Base-by-base conservation (phyloP, 2,329 filamentous ascomycete genomes). In the Ceratocystis eucalypticola region DNA sequence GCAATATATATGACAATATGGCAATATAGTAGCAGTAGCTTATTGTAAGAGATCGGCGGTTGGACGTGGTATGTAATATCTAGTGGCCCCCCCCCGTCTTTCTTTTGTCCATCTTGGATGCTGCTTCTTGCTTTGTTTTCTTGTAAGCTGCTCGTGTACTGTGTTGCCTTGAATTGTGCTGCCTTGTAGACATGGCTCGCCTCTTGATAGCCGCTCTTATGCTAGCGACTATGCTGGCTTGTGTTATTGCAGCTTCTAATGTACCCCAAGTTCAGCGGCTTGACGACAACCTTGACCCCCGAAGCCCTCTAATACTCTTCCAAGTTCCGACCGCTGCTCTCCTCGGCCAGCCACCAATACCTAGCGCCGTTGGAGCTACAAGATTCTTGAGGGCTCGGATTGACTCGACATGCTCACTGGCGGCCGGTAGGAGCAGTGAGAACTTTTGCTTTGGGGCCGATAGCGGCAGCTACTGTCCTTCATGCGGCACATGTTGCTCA, bases 401-500 rank as follows among this genome's bases (percentile, higher is more conserved):
- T 10, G 50, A 61, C 37, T 15, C 50, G 17, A 2, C 33, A 30
- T 67, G 65, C n/a, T 67, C 65, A 8, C 37, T 64, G 28, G 22
- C 33, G 7, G 37, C 28, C 4, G 61, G 45, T 15, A 45, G 37
- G 10, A 41, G 62, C 44, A 66, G 65, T 12, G 63, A 37, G 33
- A 69, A 69, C 57, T 68, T 67, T 44, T 69, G 68, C 48, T 69
- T 69, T 61, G 57, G 22, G 3, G 15, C 61, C 3, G 65, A 67
- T 37, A 62, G 46, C 33, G 33, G 25, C 22, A 55, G 61, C 30
- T 68, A 66, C n/a, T 69, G 68, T 61, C 22, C 65, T 2, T 50
- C 44, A 10, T 69, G 68, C 50, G 67, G 68, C 12, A 65, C 61
- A 10, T 69, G 68, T 57, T 69, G 68, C 30, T 65, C 62, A 22